Base-by-base conservation (phyloP, 2,329 filamentous ascomycete species). In the Xylariaceae sp. region DNA sequence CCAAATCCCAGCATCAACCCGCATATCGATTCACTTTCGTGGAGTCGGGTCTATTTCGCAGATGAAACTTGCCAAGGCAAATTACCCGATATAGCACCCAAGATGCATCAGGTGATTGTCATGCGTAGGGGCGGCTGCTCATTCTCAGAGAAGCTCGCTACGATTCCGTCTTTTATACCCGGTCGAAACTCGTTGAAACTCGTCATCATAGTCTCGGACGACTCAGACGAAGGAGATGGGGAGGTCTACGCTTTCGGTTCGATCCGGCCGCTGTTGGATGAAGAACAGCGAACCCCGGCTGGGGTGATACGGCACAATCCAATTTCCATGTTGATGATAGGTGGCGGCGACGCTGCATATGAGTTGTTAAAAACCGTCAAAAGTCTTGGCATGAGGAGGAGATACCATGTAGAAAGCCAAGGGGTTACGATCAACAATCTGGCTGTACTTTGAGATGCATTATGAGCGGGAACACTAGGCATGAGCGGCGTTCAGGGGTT, bases 251-350 rank as follows among this genome's bases (percentile, higher is more conserved):
- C 58, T 1, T 52, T 59, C 33, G 60, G 63, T 40, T 53, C 68
- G 44, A 67, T 75, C 52, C 66, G 76, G 27, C 93, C 93, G 1
- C 67, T 93, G 38, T 73, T 98, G 4, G 88, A 95, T 41, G 77
- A 85, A 53, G 69, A 73, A 40, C 92, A 96, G 69, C 67, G 73
- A 39, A 90, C 86, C 2, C 80, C 83, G 0, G 77, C 74, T 3
- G 89, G 90, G 0, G 71, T 90, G 41, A 74, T 76, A 42, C 72
- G 90, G 10, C 77, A 82, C 34, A 76, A 90, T 57, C 84, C 83
- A 2, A 84, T 97, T 29, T 80, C 87, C 11, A 82, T 96, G 79
- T 76, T 95, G 32, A 87, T 97, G 79, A 79, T 95, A 17, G 81
- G 81, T 0, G 89, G 87, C 0, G 85, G 83, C 0, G 74, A 82